Evolutionary conservation across 2,329 filamentous ascomycete species (phyloP).

Genomic region (Stemphylium vesicarium): DNA sequence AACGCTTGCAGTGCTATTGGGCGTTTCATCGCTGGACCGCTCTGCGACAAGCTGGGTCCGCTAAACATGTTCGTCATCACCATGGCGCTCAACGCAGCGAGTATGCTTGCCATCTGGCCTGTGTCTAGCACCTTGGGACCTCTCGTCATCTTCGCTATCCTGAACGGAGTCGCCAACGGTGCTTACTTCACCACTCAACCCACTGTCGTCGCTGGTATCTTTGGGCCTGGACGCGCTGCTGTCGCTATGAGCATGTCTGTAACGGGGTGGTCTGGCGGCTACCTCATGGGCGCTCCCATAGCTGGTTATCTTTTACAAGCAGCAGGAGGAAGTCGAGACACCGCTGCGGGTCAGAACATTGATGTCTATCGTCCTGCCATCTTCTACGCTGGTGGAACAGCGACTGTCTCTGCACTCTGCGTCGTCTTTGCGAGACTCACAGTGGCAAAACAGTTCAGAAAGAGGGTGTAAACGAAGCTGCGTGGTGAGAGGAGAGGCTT

Average conservation of each 20-base stretch:
- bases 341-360: conserved; percentile 17
- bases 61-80: conserved; percentile 42
- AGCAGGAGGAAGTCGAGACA: conserved; percentile 25
- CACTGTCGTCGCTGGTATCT: conserved; percentile 38
- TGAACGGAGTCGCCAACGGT: conserved; percentile 42
- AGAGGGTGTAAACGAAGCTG: conserved; percentile 15
- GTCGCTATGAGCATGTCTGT: conserved; percentile 39
- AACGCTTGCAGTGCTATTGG: conserved; percentile 41
- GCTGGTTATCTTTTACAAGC: conserved; percentile 36
- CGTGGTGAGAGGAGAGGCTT: no score
- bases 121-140: conserved; percentile 33
- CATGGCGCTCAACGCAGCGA: conserved; percentile 33
- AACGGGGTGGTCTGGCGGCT: conserved; percentile 35
- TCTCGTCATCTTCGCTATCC: conserved; percentile 33
- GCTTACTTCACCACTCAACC: conserved; percentile 39
- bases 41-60: conserved; percentile 40
- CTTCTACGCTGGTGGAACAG: conserved; percentile 38
- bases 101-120: conserved; percentile 43
- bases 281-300: conserved; percentile 39
- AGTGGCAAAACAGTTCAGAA: conserved; percentile 25
- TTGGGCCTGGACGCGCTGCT: conserved; percentile 35
- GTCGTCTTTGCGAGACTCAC: conserved; percentile 32
- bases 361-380: conserved; percentile 39
- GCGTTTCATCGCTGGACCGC: conserved; percentile 31
- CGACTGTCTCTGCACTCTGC: conserved; percentile 27